Conservation (phyloP, 805 yeast genomes). For the Suhomyces sp. region DNA sequence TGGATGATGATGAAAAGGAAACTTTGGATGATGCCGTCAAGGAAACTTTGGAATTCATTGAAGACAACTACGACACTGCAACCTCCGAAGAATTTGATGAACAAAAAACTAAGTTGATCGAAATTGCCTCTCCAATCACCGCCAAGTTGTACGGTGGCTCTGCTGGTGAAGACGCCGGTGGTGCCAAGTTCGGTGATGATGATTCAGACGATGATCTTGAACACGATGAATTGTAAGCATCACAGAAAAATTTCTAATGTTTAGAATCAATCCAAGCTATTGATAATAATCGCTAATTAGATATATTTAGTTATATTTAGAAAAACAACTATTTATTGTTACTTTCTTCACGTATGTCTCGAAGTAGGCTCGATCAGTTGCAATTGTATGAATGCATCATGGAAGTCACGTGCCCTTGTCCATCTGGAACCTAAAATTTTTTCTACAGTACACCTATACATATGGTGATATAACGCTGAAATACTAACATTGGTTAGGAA, state of each 20-base stretch:
- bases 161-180: conserved; percentile 43
- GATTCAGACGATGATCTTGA: conserved; percentile 44
- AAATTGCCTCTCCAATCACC: conserved; percentile 88
- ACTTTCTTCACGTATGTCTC: neutral
- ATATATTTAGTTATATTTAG: neutral
- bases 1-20: conserved; percentile 90
- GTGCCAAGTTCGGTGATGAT: conserved; percentile 39
- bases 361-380: neutral
- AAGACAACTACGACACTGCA: conserved; percentile 80
- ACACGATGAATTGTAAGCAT: conserved; percentile 42
- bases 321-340: neutral
- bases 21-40: conserved; percentile 80
- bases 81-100: conserved; percentile 91
- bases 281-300: neutral
- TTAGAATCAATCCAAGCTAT: neutral
- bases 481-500: neutral
- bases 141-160: conserved; percentile 65
- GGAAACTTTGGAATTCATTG: conserved; percentile 86
- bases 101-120: conserved; percentile 77
- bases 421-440: conserved; percentile 15
- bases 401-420: conserved; percentile 6
- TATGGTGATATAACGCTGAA: neutral
- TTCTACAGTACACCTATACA: conserved; percentile 1
- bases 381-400: neutral
- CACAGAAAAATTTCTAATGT: conserved; percentile 1